Evolutionary conservation across 768 basidiomycete species (phyloP).

Genomic region (Udeniomyces megalosporus): DNA sequence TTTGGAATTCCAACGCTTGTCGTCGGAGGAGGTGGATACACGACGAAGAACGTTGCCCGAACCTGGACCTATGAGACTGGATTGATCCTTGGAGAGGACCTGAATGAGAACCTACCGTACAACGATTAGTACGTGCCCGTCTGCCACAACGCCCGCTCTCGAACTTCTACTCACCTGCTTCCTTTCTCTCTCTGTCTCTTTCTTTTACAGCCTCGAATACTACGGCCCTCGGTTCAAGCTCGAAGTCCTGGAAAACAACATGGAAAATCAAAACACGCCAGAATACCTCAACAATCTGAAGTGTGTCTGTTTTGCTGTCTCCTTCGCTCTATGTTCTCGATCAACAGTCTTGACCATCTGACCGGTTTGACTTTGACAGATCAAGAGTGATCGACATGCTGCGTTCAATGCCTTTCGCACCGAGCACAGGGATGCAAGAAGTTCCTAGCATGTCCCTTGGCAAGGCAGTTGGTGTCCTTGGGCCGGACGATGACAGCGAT

Average conservation of each 20-base stretch:
- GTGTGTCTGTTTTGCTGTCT: conserved; percentile 30
- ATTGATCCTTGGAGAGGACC: conserved; percentile 73
- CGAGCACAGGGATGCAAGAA: conserved; percentile 71
- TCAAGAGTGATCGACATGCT: conserved; percentile 41
- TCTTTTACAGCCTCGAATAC: conserved; percentile 54
- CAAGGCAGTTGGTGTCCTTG: conserved; percentile 35
- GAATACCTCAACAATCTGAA: conserved; percentile 68
- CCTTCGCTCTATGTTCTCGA: background rate
- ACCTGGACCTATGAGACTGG: conserved; percentile 97
- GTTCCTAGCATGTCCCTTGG: conserved; percentile 45
- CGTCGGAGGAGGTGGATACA: conserved; percentile 92
- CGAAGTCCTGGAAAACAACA: conserved; percentile 79
- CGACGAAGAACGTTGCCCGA: conserved; percentile 73
- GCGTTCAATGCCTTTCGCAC: conserved; percentile 49
- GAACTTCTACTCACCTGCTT: conserved; percentile 62
- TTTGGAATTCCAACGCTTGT: conserved; percentile 75
- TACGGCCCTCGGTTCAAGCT: conserved; percentile 88
- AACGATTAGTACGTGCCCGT: conserved; percentile 29
- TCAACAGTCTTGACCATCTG: conserved; percentile 29
- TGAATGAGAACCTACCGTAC: conserved; percentile 32
- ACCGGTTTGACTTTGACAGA: conserved; percentile 27
- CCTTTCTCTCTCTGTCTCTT: background rate
- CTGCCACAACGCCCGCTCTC: conserved; percentile 63
- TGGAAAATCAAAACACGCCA: conserved; percentile 78
- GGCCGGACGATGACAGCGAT: conserved; percentile 27